Base-by-base conservation (phyloP, 352 stramenopile species). In the Phytophthora macrochlamydospora region DNA sequence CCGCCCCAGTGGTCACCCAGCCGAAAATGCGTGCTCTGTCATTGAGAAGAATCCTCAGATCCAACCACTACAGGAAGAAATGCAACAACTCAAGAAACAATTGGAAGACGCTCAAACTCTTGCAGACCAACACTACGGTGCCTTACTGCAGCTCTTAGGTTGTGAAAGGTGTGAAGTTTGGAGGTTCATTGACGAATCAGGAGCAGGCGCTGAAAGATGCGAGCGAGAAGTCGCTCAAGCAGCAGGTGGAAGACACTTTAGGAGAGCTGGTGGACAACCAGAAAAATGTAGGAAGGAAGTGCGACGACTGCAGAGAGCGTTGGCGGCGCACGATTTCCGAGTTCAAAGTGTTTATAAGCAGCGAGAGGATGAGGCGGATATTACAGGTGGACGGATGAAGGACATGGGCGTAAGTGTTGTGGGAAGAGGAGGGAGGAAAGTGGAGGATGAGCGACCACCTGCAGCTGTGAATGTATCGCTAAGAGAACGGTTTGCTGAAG, bases 311-410 rank as follows among this genome's bases (percentile, higher is more conserved):
- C 51, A 68, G 29, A 30, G n/a, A 6, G 48, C 38, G 7, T 32
- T 75, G 30, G 54, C 14, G 32, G 45, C 68, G 3, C 55, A 63
- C 18, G 51, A 70, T 7, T 50, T 70, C 8, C 46, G 40, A 2
- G 45, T 59, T 2, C 46, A 5, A 5, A 40, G 5, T 40, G 35
- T n/a, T n/a, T n/a, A 40, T 40, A 40, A 40, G 9, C 35, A 40
- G 44, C n/a, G n/a, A n/a, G n/a, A n/a, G n/a, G n/a, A n/a, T n/a
- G n/a, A n/a, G n/a, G n/a, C n/a, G n/a, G n/a, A n/a, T n/a, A n/a
- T n/a, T n/a, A n/a, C n/a, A n/a, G n/a, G n/a, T n/a, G n/a, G n/a
- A n/a, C n/a, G n/a, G n/a, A n/a, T n/a, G n/a, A n/a, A n/a, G n/a
- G n/a, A n/a, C n/a, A n/a, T n/a, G n/a, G n/a, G n/a, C n/a, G n/a